Base-by-base conservation (phyloP, 140 eudicot species). In the Stevia rebaudiana region DNA sequence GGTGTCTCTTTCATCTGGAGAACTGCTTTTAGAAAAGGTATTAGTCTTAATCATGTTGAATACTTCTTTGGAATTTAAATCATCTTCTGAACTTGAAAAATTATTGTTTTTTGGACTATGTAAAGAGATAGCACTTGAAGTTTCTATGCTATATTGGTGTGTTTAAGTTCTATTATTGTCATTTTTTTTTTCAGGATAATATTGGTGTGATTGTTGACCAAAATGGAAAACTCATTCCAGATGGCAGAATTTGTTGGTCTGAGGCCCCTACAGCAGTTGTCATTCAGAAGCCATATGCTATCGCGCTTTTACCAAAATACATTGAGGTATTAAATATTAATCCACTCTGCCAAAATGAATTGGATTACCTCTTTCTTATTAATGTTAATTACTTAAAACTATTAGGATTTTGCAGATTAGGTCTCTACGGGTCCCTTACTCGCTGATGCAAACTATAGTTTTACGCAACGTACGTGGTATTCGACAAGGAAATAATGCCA, bases 201-300 rank as follows among this genome's bases (percentile, higher is more conserved):
- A 88, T 92, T 54, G 97, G 97, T 24, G 86, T 92, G 61, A 59
- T 92, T 78, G 97, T 92, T 65, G 97, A 88, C 71, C 96, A 76
- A 80, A 80, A 88, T 67, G 97, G 95, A 33, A 92, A 85, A 71
- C 94, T 92, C 62, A 76, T 89, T 23, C 96, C 84, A 28, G 99
- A 86, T 74, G 97, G 99, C 65, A 88, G 94, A 78, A 72, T 92
- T 68, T 83, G 86, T 79, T 92, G 99, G 99, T 88, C 99, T 25
- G 95, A 92, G 72, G 84, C 94, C 69, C 99, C 99, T 64, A 25
- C 81, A 48, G 74, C 75, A 57, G 79, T 88, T 74, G 78, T 84
- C 23, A 84, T 81, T 56, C 95, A 89, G 74, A 80, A 75, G 76
- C 99, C 99, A 13, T 92, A 92, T 67, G 94, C 86, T 28, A 71